Conservation (phyloP, 306 rosid species). For the Quercus parvula region DNA sequence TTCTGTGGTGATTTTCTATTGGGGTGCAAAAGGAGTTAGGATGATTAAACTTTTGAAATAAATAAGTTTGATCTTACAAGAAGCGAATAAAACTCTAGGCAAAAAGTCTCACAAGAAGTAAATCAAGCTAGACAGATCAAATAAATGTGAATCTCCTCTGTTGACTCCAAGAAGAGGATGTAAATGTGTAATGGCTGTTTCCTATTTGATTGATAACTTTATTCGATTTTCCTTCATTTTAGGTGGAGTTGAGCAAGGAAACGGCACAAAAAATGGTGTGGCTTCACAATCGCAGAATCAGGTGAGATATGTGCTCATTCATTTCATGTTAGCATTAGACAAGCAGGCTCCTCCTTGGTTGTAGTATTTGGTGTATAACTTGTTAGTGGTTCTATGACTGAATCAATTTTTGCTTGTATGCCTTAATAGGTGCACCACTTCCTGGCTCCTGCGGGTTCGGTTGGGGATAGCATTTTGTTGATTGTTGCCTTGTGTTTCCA, state of each 20-base stretch:
- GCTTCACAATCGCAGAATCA: conserved; percentile 30
- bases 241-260: conserved; percentile 24
- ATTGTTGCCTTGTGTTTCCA: conserved; percentile 71
- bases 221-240: neutral
- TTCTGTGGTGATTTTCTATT: neutral
- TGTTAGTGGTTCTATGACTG: neutral
- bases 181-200: neutral
- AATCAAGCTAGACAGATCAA: neutral
- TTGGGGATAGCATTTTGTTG: conserved; percentile 61
- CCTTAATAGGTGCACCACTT: conserved; percentile 35
- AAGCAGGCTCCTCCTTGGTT: neutral
- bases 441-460: conserved; percentile 36
- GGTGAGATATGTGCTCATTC: conserved; percentile 25
- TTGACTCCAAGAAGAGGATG: neutral
- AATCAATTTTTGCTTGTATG: neutral
- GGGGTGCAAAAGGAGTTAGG: neutral
- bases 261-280: conserved; percentile 24
- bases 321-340: too few relatives aligned
- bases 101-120: neutral
- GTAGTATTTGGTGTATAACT: neutral
- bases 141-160: neutral
- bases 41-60: neutral
- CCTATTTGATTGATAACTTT: neutral
- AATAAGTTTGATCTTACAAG: too few relatives aligned
- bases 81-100: neutral